phyloP scores from a whole-genome alignment of 2,329 filamentous ascomycete genomes.

The Alternaria sp. region DNA sequence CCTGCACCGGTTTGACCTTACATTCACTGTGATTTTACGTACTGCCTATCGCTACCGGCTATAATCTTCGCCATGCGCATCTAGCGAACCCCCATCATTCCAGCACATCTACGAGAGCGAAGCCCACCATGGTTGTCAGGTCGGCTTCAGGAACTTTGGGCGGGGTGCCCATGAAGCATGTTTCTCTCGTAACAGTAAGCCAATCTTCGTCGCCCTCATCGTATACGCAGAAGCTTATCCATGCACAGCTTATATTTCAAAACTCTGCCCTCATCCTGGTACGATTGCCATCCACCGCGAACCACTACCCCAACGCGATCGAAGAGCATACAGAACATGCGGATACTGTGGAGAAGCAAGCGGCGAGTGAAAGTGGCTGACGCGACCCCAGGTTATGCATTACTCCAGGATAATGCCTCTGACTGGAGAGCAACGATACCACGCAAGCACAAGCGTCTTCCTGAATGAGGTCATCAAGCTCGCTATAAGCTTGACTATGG shows the following conservation, averaged over 20 bases:
- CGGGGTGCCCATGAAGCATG: slow-evolving; percentile 71
- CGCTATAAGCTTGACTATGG: slow-evolving; percentile 79
- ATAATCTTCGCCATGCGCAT: neutral
- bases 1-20: neutral
- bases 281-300: slow-evolving; percentile 33
- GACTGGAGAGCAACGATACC: slow-evolving; percentile 82
- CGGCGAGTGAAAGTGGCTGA: slow-evolving; percentile 5
- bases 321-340: neutral
- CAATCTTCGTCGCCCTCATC: neutral
- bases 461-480: slow-evolving; percentile 93
- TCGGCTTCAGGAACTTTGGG: slow-evolving; percentile 29
- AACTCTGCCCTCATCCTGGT: slow-evolving; percentile 80
- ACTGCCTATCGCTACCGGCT: neutral
- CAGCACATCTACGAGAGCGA: neutral
- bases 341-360: neutral
- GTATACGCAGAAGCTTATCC: slow-evolving; percentile 23
- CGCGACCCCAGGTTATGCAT: slow-evolving; percentile 74
- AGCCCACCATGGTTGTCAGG: slow-evolving; percentile 9
- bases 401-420: slow-evolving; percentile 95
- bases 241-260: slow-evolving; percentile 73
- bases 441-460: slow-evolving; percentile 92
- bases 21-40: neutral
- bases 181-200: slow-evolving; percentile 69
- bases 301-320: neutral
- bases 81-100: neutral